Conservation (phyloP, 2,329 filamentous ascomycete species). For the Fusarium nematophilum region DNA sequence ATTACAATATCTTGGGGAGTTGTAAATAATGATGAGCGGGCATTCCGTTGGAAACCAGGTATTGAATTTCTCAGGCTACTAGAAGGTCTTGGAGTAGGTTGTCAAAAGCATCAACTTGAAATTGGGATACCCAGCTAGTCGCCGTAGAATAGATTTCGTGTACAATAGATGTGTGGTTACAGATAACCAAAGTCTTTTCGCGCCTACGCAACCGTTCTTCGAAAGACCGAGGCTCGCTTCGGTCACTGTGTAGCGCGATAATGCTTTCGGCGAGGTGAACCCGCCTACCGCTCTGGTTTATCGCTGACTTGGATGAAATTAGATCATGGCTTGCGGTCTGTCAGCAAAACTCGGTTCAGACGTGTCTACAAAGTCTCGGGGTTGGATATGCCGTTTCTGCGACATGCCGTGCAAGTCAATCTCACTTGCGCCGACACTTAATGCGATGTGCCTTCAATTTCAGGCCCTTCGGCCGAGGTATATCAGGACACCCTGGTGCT, state of each 20-base stretch:
- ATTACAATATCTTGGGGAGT: neutral
- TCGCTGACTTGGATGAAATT: too few relatives aligned
- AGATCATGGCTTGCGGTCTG: neutral
- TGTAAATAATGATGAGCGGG: constrained; percentile 7
- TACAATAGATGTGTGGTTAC: constrained; percentile 1
- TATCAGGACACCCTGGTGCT: neutral
- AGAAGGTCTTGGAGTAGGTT: constrained; percentile 4
- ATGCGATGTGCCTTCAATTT: constrained; percentile 1
- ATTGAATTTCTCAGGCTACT: neutral
- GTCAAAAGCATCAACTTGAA: constrained; percentile 1
- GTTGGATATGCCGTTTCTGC: too few relatives aligned
- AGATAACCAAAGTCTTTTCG: too few relatives aligned
- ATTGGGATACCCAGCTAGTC: constrained; percentile 4
- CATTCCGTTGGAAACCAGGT: neutral
- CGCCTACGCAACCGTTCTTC: too few relatives aligned
- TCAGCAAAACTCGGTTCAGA: neutral
- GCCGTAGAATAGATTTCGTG: neutral
- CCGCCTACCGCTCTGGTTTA: too few relatives aligned
- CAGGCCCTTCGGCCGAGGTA: neutral
- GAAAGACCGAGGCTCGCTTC: too few relatives aligned
- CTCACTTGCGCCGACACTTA: too few relatives aligned
- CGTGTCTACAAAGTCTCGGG: neutral
- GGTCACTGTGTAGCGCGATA: too few relatives aligned
- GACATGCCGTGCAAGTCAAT: too few relatives aligned
- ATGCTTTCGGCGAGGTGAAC: too few relatives aligned